These are phyloP conservation scores for Mariannaea elegans DNA, from an alignment of 2,329 filamentous ascomycete genomes.

Conservation along the genomic window DNA sequence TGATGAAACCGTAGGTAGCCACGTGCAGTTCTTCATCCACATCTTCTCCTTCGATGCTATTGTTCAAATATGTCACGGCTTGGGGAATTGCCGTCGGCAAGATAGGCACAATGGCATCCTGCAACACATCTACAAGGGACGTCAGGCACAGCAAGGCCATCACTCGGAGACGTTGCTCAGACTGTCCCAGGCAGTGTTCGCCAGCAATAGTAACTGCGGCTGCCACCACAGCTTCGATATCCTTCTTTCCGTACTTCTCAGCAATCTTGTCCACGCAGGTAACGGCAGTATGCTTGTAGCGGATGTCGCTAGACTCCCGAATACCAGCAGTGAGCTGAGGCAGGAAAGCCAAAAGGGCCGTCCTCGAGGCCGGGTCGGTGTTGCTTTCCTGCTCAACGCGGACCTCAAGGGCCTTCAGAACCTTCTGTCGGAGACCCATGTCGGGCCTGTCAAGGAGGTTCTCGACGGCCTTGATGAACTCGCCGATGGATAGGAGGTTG, in stretches of 20 bases:
- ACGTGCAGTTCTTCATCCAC: conserved; percentile 76
- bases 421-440: conserved; percentile 79
- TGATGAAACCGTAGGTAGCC: conserved; percentile 82
- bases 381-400: conserved; percentile 79
- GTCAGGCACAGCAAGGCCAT: conserved; percentile 90
- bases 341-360: conserved; percentile 79
- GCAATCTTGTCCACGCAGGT: conserved; percentile 91
- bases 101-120: conserved; percentile 85
- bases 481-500: conserved; percentile 82
- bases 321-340: conserved; percentile 82
- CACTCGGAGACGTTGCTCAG: conserved; percentile 76
- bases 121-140: conserved; percentile 87
- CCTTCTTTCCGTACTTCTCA: conserved; percentile 95
- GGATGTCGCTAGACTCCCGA: conserved; percentile 73
- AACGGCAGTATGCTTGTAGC: conserved; percentile 85
- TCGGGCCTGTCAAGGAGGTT: conserved; percentile 80
- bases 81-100: conserved; percentile 79
- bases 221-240: conserved; percentile 77
- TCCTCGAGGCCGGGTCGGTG: conserved; percentile 72
- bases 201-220: conserved; percentile 82
- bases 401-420: conserved; percentile 80
- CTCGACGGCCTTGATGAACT: conserved; percentile 90
- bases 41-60: conserved; percentile 63
- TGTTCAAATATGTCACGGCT: conserved; percentile 74
- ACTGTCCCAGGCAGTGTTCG: conserved; percentile 77